phyloP scores from a whole-genome alignment of 495 filamentous ascomycete species.

The Podospora pseudopauciseta region DNA sequence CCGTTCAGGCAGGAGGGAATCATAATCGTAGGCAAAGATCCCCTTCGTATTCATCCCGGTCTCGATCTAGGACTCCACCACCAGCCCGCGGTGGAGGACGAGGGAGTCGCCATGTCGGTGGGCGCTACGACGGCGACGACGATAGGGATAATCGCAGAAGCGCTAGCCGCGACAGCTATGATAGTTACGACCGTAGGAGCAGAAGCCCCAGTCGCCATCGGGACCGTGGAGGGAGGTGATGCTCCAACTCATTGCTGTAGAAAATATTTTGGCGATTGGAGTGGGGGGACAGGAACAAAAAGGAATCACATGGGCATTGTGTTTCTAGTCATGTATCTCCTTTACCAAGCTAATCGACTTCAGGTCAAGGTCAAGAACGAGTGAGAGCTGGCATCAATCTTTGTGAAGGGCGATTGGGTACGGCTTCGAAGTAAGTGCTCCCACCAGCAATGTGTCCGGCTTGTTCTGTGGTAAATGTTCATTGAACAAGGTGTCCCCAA shows the following conservation, averaged over 20 bases:
- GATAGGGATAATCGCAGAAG: conserved; percentile 43
- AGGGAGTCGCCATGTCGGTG: conserved; percentile 37
- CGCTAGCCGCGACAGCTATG: conserved; percentile 60
- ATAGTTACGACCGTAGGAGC: conserved; percentile 34
- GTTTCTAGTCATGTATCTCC: conserved; percentile 16
- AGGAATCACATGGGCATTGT: neutral
- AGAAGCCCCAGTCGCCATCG: conserved; percentile 30
- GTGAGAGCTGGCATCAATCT: neutral
- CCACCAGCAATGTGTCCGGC: neutral
- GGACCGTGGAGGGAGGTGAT: conserved; percentile 24
- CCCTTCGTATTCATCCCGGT: conserved; percentile 50
- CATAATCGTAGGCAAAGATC: conserved; percentile 38
- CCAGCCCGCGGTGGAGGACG: conserved; percentile 34
- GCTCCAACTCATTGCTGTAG: neutral
- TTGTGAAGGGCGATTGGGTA: neutral
- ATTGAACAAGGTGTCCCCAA: neutral
- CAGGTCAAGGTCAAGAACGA: conserved; percentile 19
- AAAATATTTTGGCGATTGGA: conserved; percentile 13
- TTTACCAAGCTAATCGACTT: conserved; percentile 19
- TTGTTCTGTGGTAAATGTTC: too few relatives aligned
- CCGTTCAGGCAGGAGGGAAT: conserved; percentile 35
- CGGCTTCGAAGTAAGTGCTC: neutral
- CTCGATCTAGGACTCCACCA: conserved; percentile 52
- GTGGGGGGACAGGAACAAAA: neutral
- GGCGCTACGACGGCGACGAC: conserved; percentile 32